These are phyloP conservation scores for Porpolomopsis calyptriformis DNA, from an alignment of 768 basidiomycete species.

Conservation along the genomic window DNA sequence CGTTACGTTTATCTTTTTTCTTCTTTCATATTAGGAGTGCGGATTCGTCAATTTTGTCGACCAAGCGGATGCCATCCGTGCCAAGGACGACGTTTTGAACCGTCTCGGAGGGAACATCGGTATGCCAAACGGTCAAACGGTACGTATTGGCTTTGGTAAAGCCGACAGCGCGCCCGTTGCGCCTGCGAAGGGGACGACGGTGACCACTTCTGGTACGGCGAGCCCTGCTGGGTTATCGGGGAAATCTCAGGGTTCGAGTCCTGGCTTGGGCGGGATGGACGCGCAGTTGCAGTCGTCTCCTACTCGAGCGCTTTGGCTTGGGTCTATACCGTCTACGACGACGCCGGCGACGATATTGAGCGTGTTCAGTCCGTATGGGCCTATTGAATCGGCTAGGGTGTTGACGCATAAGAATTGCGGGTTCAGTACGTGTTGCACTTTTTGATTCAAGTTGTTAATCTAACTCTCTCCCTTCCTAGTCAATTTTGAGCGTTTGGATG, in stretches of 20 bases:
- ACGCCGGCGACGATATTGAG: slow-evolving; percentile 91
- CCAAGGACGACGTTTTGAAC: slow-evolving; percentile 96
- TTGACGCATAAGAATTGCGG: slow-evolving; percentile 97
- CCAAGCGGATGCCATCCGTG: slow-evolving; percentile 88
- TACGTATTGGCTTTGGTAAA: slow-evolving; percentile 97
- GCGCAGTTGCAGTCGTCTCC: slow-evolving; percentile 84
- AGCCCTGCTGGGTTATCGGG: slow-evolving; percentile 42
- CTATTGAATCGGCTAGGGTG: slow-evolving; percentile 93
- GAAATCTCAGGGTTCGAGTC: slow-evolving; percentile 38
- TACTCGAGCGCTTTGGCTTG: slow-evolving; percentile 95
- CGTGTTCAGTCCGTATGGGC: slow-evolving; percentile 95
- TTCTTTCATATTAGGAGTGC: slow-evolving; percentile 57
- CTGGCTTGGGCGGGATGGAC: slow-evolving; percentile 61
- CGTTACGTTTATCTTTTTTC: slow-evolving; percentile 6
- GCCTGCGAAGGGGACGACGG: slow-evolving; percentile 63
- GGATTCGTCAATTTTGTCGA: slow-evolving; percentile 99
- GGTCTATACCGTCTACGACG: slow-evolving; percentile 90
- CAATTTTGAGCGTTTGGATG: slow-evolving; percentile 95
- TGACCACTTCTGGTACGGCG: slow-evolving; percentile 45
- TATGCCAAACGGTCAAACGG: slow-evolving; percentile 90
- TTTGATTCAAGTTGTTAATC: slow-evolving; percentile 4
- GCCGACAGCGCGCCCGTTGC: slow-evolving; percentile 93
- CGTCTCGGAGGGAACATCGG: slow-evolving; percentile 89
- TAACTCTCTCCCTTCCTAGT: slow-evolving; percentile 32
- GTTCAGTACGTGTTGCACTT: slow-evolving; percentile 46